Conservation (phyloP, 495 filamentous ascomycete genomes). For the Niebla homalea region DNA sequence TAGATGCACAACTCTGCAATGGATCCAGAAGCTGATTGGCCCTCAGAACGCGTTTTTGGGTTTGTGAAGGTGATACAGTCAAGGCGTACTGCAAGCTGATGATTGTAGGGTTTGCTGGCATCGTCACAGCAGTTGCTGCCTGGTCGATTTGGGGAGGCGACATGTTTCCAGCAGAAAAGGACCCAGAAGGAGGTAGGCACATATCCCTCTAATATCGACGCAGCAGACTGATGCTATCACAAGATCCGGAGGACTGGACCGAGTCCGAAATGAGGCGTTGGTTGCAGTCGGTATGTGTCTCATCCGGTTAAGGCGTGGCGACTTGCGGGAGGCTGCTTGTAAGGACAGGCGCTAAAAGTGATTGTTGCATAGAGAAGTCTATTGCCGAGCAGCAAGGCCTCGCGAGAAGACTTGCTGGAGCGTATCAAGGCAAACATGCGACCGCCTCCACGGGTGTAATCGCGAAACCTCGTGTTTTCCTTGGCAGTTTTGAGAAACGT, state of each 20-base stretch:
- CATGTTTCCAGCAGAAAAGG: conserved; percentile 55
- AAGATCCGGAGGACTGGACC: conserved; percentile 60
- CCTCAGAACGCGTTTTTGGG: conserved; percentile 44
- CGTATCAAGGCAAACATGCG: conserved; percentile 65
- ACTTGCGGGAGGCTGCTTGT: background rate
- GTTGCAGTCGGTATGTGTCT: conserved; percentile 50
- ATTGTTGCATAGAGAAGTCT: conserved; percentile 49
- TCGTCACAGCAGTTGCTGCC: conserved; percentile 69
- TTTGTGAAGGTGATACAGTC: too few relatives aligned
- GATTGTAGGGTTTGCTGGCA: conserved; percentile 50
- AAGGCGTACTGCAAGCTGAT: too few relatives aligned
- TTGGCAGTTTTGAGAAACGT: too few relatives aligned
- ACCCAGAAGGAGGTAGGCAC: conserved; percentile 59
- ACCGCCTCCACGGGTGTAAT: conserved; percentile 8
- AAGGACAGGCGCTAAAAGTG: conserved; percentile 8
- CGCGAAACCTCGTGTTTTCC: too few relatives aligned
- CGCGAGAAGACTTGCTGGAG: conserved; percentile 63
- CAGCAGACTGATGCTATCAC: background rate
- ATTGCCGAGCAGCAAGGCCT: conserved; percentile 49
- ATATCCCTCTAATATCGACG: background rate
- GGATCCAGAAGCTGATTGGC: conserved; percentile 9
- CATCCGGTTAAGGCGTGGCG: conserved; percentile 1
- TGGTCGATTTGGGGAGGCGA: conserved; percentile 77
- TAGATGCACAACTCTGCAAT: background rate
- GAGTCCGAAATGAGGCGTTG: conserved; percentile 57